Conservation (phyloP, 2,329 filamentous ascomycete genomes). For the Stemphylium vesicarium region DNA sequence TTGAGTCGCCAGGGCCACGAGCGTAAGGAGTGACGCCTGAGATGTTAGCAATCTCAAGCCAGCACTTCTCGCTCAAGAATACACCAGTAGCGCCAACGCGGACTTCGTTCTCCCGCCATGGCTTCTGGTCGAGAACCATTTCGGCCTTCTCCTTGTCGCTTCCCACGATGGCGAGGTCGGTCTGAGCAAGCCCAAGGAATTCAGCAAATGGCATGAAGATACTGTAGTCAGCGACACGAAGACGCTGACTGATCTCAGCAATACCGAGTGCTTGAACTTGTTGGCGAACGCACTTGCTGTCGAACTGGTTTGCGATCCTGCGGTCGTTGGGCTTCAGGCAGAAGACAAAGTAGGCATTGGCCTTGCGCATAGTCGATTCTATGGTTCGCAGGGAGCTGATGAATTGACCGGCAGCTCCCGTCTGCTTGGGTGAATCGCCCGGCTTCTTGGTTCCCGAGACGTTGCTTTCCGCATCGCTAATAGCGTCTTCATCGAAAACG, state of each 20-base stretch:
- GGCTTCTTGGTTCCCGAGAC: constrained; percentile 51
- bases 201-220: constrained; percentile 95
- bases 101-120: constrained; percentile 92
- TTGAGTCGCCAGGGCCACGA: constrained; percentile 30
- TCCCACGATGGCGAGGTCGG: constrained; percentile 84
- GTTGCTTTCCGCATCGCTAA: constrained; percentile 51
- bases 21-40: constrained; percentile 61
- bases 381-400: constrained; percentile 88
- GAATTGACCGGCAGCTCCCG: constrained; percentile 93
- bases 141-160: constrained; percentile 92
- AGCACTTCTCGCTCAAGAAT: constrained; percentile 94
- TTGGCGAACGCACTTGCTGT: constrained; percentile 95
- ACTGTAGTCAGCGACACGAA: constrained; percentile 93
- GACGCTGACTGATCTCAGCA: constrained; percentile 91
- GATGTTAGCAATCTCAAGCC: constrained; percentile 85
- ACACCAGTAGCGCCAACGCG: constrained; percentile 89
- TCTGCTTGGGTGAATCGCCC: constrained; percentile 59
- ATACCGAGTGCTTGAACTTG: constrained; percentile 96
- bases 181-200: constrained; percentile 86
- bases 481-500: constrained; percentile 55
- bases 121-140: constrained; percentile 86
- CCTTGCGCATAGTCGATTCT: constrained; percentile 82
- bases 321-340: constrained; percentile 97
- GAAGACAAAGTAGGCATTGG: constrained; percentile 95
- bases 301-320: constrained; percentile 96